Conservation (phyloP, 345 rosid genomes). For the Rhodamnia rubescens region DNA sequence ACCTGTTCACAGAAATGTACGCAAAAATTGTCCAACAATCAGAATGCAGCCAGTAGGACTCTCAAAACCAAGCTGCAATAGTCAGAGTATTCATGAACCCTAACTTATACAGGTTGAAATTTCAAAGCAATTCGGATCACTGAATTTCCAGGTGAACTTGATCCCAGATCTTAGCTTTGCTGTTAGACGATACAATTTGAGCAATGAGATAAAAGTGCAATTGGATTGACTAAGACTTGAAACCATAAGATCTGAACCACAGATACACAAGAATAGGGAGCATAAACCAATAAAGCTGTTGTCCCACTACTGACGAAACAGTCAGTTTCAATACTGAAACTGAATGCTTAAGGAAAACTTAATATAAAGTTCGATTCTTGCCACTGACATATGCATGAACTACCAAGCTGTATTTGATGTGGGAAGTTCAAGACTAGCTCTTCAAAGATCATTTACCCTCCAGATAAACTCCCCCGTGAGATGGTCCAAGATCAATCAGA, state of each 20-base stretch:
- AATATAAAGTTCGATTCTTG: not conserved
- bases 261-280: not conserved
- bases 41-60: not conserved
- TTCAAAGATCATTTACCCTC: conserved; percentile 43
- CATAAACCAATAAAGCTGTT: not conserved
- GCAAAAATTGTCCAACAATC: not conserved
- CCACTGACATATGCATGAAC: not conserved
- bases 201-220: not conserved
- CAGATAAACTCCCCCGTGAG: conserved; percentile 39
- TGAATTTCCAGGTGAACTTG: not conserved
- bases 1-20: conserved; percentile 32
- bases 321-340: not conserved
- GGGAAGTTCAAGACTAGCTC: not conserved
- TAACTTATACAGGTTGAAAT: not conserved
- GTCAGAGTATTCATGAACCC: not conserved
- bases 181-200: not conserved
- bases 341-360: not conserved
- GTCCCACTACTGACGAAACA: not conserved
- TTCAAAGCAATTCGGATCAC: not conserved
- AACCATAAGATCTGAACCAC: not conserved
- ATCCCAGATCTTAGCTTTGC: not conserved
- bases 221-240: not conserved
- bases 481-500: no score
- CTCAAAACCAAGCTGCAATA: not conserved
- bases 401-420: not conserved